These are phyloP conservation scores for Capronia epimyces DNA, from an alignment of 2,329 filamentous ascomycete genomes.

Conservation along the genomic window DNA sequence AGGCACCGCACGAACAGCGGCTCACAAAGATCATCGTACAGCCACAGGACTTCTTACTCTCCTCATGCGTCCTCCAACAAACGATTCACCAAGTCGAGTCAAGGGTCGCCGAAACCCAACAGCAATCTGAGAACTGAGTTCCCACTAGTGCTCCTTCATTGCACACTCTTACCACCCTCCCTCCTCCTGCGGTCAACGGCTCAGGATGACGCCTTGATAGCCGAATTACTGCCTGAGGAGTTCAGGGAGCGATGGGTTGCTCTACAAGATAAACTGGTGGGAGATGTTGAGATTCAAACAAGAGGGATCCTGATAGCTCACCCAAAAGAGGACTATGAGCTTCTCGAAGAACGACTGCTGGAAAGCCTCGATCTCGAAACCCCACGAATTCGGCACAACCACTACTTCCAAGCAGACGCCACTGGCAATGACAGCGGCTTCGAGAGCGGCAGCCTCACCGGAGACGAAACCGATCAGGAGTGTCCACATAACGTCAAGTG, in stretches of 20 bases:
- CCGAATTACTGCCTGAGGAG: constrained; percentile 45
- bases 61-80: constrained; percentile 24
- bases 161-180: constrained; percentile 52
- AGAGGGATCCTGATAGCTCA: constrained; percentile 59
- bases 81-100: constrained; percentile 15
- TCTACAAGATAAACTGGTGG: constrained; percentile 49
- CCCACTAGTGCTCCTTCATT: constrained; percentile 57
- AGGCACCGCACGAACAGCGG: constrained; percentile 28
- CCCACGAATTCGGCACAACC: constrained; percentile 54
- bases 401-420: constrained; percentile 44
- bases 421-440: constrained; percentile 28
- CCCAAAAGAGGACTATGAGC: constrained; percentile 56
- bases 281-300: constrained; percentile 51
- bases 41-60: constrained; percentile 23
- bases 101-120: constrained; percentile 15
- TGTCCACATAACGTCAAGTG: constrained; percentile 34
- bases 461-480: constrained; percentile 31
- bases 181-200: constrained; percentile 43
- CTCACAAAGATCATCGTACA: constrained; percentile 24
- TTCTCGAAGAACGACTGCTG: constrained; percentile 57
- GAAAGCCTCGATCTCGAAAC: constrained; percentile 55
- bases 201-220: constrained; percentile 42
- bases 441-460: constrained; percentile 36
- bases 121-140: constrained; percentile 44
- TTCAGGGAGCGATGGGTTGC: constrained; percentile 47